Base-by-base conservation (phyloP, 169 alveolate species). In the Eimeria praecox region DNA sequence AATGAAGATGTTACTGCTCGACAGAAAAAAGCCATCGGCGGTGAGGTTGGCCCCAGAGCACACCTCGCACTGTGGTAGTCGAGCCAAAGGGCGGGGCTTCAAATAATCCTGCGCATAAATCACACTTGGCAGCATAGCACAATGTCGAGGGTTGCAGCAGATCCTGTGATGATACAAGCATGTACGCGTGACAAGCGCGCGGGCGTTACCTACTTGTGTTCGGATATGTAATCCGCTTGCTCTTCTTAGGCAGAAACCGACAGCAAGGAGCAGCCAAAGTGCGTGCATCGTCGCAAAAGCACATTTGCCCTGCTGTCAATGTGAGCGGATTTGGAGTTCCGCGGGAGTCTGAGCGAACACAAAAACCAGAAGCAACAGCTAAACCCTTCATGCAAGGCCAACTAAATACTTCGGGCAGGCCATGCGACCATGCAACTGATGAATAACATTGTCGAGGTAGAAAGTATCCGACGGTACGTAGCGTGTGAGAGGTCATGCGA, bases 51-150 rank as follows among this genome's bases (percentile, higher is more conserved):
- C 66, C 14, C 49, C 8, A 44, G 20, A 46, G 54, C 91, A 59
- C 38, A 83, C 91, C 75, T 83, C 75, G 44, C 77, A 83, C 33
- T 54, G n/a, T 38, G 91, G 91, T 18, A 83, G 42, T 35, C 35
- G 54, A 20, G 75, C 52, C 52, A 83, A 20, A 38, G 91, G 77
- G n/a, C 33, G 30, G 56, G 12, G 91, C 44, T 30, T 24, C 27
- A 24, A 38, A 54, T 35, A 20, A 54, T 27, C 91, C 91, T 83
- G 9, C 77, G 52, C 18, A 54, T 38, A 83, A 52, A 52, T 49
- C 46, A 54, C 49, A 83, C 10, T 3, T 83, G 91, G 18, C 35
- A 27, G 77, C 33, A 9, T 6, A 33, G 16, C 90, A n/a, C 16
- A 10, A n/a, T 2, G 44, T n/a, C 69, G 35, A 24, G 38, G 38